phyloP scores from a whole-genome alignment of 1,139 yeast species.

The Magnusiomyces ingens region DNA sequence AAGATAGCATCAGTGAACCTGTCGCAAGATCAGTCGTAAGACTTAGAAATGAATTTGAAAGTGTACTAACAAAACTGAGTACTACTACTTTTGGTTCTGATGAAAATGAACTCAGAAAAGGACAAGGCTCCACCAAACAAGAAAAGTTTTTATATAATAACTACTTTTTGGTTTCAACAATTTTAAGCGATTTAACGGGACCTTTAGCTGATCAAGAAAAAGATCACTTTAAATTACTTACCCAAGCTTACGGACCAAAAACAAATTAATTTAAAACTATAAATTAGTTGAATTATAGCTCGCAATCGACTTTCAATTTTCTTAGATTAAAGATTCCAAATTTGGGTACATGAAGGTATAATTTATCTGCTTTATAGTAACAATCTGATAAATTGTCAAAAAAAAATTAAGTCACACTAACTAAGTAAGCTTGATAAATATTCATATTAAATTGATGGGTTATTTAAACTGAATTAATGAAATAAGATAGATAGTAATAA shows the following conservation, averaged over 20 bases:
- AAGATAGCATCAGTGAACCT: constrained; percentile 49
- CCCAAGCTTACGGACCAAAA: constrained; percentile 45
- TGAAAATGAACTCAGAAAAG: neutral
- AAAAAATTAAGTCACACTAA: no score
- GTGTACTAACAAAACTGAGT: constrained; percentile 57
- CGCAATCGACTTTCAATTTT: no score
- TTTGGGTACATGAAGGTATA: no score
- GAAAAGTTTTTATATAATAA: constrained; percentile 75
- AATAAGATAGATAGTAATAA: neutral
- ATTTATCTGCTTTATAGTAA: no score
- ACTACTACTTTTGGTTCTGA: constrained; percentile 14
- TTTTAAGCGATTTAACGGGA: constrained; percentile 40
- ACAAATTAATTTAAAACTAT: neutral
- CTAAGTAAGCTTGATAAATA: no score
- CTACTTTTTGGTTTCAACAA: constrained; percentile 41
- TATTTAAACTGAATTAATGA: no score
- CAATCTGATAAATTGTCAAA: no score
- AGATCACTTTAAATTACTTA: constrained; percentile 53
- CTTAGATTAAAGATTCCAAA: no score
- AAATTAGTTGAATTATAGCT: no score
- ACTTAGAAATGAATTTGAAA: constrained; percentile 73
- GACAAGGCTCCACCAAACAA: constrained; percentile 33
- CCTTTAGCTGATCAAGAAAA: constrained; percentile 51
- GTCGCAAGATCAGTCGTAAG: constrained; percentile 61
- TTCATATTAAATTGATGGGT: no score